Percentiles rank a stretch among this genome's conserved stretches.
Evolutionary conservation across 371 early-diverging fungal species (phyloP).

Genomic region (Mortierella sp.): DNA sequence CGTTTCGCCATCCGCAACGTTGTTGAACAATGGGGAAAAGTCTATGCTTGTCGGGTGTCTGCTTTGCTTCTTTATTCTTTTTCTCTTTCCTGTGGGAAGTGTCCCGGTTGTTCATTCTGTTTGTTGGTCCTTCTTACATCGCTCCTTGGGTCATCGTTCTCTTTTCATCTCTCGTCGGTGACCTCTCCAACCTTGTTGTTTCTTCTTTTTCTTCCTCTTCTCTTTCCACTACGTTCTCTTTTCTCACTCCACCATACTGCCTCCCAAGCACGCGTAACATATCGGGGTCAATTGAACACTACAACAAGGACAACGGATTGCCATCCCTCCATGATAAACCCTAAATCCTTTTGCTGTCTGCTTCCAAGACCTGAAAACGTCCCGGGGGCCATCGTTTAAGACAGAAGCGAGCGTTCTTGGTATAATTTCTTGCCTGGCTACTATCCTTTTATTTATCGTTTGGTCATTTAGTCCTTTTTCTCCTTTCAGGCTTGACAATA

Average conservation of each 20-base stretch:
- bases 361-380: not conserved
- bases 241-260: not conserved
- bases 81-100: not conserved
- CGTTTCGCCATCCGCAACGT: not conserved
- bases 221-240: not conserved
- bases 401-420: not conserved
- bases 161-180: not conserved
- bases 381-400: not conserved
- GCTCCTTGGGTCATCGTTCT: not conserved
- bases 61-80: not conserved
- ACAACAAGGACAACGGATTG: not conserved
- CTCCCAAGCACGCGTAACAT: not conserved
- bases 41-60: not conserved
- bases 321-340: conserved; percentile 5
- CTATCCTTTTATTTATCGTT: not conserved
- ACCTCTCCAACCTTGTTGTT: not conserved
- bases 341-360: conserved; percentile 14
- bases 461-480: not conserved
- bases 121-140: not conserved
- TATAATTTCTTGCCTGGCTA: not conserved
- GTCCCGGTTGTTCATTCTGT: not conserved
- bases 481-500: not conserved
- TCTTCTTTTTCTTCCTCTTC: not conserved
- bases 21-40: not conserved
- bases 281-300: not conserved